Evolutionary conservation across 352 stramenopile genomes (phyloP), one percentile per base, ranked within the genome.

Genomic region (Aphanomyces stellatus): DNA sequence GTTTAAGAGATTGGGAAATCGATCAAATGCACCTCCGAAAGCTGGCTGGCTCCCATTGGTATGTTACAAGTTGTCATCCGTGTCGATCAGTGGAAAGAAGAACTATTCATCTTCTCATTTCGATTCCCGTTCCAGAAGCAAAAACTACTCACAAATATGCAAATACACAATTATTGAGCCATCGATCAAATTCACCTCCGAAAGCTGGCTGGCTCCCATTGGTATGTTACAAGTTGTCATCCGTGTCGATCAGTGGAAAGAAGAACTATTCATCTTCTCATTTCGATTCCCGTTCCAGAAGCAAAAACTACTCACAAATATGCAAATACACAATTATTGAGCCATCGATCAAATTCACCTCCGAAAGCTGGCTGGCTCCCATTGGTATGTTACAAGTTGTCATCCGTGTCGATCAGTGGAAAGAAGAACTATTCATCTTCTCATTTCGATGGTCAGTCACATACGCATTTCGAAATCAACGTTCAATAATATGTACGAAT

Each of bases 61-160:
- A 63, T 63, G 19, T 63, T 51, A n/a, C 55, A 25, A 10, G 31
- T 48, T 63, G 33, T 49, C 31, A 63, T 63, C 55, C 31, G 55
- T 63, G 55, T 63, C 55, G 55, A 51, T 63, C 55, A 63, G 31
- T 63, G 55, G 55, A 63, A 63, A 63, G 55, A 63, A 63, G 55
- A 43, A 57, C 49, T 57, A 49, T 51, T 63, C 19, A 63, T 51
- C 55, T 43, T 63, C 3, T 63, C 53, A 62, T 46, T 42, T 62
- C 53, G 53, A 62, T 43, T 43, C 22, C 53, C n/a, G 15, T 10
- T 7, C 15, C 15, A 11, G 1, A 59, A 1, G 1, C 2, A 28
- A 22, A 53, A 3, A 28, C 1, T n/a, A n/a, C n/a, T n/a, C n/a
- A n/a, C n/a, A n/a, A n/a, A n/a, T n/a, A 53, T 53, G 17, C 46